Evolutionary conservation across 1,284 basidiomycete genomes (phyloP), one percentile per base, ranked within the genome.

Genomic region (Chiua sp.): DNA sequence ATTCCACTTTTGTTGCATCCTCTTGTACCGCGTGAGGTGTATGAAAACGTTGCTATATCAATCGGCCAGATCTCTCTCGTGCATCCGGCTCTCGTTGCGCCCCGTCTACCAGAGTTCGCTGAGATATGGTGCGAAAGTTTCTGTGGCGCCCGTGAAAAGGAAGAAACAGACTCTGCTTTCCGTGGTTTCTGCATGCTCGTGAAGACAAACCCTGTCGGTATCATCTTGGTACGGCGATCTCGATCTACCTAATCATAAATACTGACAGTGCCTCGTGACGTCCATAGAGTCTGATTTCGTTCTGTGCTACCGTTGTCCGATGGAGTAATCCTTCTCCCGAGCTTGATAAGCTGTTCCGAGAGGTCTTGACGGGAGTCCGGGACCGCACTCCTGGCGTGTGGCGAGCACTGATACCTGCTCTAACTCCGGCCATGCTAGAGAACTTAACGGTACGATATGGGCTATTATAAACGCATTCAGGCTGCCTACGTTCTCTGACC

Each of bases 81-180:
- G 78, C 95, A 95, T 71, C 96, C 98, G 0, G 77, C 80, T 26
- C 77, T 94, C 28, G 94, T 99, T 46, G 95, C 97, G 18, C 96
- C 95, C 32, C 91, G 96, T 70, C 81, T 98, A 48, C 85, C 88
- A 7, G 90, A 93, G 65, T 99, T 98, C 75, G 94, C 96, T 11
- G 92, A 95, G 74, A 89, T 92, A 13, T 99, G 98, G 98, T 98
- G 97, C 77, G 92, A 95, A 68, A 95, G 96, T 11, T 79, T 99
- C 58, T 96, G 96, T 78, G 97, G 99, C 75, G 99, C 99, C 75
- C 92, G 97, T 68, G 98, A 99, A 74, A 99, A 99, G 72, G 97
- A 99, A 68, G 98, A 99, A 80, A 99, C 99, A 79, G 98, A 98
- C 73, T 98, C 95, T n/a, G 98, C 98, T 8, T 99, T 99, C 86